Conservation (phyloP, 2,329 filamentous ascomycete species). For the Domatiomyces catenatus region DNA sequence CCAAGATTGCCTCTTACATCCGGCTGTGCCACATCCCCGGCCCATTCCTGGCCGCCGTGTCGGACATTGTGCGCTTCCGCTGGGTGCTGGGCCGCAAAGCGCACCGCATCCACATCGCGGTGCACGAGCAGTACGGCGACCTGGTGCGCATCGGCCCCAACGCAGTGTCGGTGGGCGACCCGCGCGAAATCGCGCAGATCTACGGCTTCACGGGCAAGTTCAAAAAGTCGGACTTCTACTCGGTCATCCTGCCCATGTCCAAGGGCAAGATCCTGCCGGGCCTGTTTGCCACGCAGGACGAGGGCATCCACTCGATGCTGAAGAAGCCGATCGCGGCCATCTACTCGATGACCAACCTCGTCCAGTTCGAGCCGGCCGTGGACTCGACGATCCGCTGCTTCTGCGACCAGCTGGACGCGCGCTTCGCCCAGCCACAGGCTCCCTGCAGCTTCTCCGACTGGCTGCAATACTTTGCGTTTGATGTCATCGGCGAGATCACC, state of each 20-base stretch:
- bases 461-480: conserved; percentile 24
- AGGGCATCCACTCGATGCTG: conserved; percentile 27
- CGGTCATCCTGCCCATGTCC: conserved; percentile 18
- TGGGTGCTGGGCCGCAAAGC: conserved; percentile 17
- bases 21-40: conserved; percentile 14
- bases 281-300: conserved; percentile 27
- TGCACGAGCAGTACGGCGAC: conserved; percentile 19
- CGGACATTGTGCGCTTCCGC: conserved; percentile 17
- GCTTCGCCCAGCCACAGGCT: conserved; percentile 10
- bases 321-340: conserved; percentile 26
- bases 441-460: conserved; percentile 21
- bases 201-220: conserved; percentile 15
- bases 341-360: conserved; percentile 29
- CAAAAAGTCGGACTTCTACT: conserved; percentile 19
- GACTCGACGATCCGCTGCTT: conserved; percentile 22
- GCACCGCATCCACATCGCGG: conserved; percentile 14
- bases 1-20: no score
- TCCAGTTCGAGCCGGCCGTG: conserved; percentile 26
- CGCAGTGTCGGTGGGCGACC: conserved; percentile 18
- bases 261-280: conserved; percentile 19
- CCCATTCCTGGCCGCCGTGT: conserved; percentile 17
- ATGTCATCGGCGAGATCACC: conserved; percentile 25
- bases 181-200: conserved; percentile 13
- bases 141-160: conserved; percentile 21
- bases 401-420: conserved; percentile 17